Evolutionary conservation across 176 grass and related monocot species (phyloP).

Genomic region (Oryza rufipogon): DNA sequence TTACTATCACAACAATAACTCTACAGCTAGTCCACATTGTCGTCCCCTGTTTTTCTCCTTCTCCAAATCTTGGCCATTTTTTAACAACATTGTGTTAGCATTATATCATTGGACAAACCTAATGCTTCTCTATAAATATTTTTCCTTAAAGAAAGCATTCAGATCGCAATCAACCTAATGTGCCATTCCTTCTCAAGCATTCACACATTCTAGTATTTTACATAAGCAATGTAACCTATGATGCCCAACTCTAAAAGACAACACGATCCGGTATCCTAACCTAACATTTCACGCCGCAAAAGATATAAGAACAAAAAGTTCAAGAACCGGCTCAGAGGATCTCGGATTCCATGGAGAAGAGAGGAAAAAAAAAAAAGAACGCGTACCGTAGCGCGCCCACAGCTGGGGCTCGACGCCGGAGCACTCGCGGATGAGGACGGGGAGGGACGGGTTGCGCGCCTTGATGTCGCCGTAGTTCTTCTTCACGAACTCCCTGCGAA

Average conservation of each 20-base stretch:
- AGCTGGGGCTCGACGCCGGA: slow-evolving; percentile 85
- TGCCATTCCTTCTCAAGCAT: no score
- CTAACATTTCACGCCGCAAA: slow-evolving; percentile 8
- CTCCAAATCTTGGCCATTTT: not conserved
- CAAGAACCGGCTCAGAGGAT: not conserved
- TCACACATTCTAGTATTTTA: no score
- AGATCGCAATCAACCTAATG: no score
- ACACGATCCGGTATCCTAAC: not conserved
- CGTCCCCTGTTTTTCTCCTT: not conserved
- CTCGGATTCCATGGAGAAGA: slow-evolving; percentile 10
- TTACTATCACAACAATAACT: not conserved
- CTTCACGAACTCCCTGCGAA: slow-evolving; percentile 82
- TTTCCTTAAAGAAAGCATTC: not conserved
- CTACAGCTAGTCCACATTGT: not conserved
- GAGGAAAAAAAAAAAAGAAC: not conserved
- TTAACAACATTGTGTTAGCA: no score
- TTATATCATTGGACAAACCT: not conserved
- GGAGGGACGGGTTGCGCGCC: slow-evolving; percentile 74
- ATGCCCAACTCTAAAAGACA: not conserved
- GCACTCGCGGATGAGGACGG: slow-evolving; percentile 96
- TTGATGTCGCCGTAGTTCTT: slow-evolving; percentile 95
- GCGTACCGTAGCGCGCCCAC: slow-evolving; percentile 89
- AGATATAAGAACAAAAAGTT: not conserved
- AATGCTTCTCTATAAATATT: not conserved
- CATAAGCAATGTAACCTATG: not conserved